These are phyloP conservation scores for Fusarium brevicatenulatum DNA, from an alignment of 2,329 filamentous ascomycete genomes.

Conservation along the genomic window DNA sequence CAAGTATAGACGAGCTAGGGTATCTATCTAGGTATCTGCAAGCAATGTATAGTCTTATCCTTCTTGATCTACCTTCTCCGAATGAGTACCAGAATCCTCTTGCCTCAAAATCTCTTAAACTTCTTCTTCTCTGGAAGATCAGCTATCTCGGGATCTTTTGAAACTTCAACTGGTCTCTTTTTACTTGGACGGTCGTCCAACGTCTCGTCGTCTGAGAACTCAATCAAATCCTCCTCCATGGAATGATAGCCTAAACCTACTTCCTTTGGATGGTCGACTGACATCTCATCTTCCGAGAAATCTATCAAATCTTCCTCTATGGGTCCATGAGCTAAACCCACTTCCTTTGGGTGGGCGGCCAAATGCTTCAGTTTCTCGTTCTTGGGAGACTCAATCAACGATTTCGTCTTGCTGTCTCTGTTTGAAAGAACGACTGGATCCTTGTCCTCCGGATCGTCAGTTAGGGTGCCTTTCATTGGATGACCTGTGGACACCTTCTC, in stretches of 20 bases:
- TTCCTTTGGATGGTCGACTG: background rate
- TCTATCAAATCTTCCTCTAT: background rate
- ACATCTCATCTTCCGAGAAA: background rate
- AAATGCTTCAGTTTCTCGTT: background rate
- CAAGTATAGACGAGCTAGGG: slow-evolving; percentile 14
- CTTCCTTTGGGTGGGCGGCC: background rate
- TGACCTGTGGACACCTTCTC: background rate
- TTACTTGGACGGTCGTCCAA: background rate
- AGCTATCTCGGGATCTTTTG: background rate
- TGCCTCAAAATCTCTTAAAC: background rate
- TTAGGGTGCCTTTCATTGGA: background rate
- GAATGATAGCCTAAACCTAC: background rate
- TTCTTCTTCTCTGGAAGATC: background rate
- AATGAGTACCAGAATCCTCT: background rate
- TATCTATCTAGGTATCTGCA: background rate
- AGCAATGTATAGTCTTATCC: background rate
- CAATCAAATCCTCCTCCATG: background rate
- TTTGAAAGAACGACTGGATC: background rate
- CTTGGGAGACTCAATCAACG: background rate
- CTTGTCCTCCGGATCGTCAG: background rate
- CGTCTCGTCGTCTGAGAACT: background rate
- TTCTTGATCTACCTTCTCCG: background rate
- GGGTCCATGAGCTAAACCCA: background rate
- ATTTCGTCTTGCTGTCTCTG: background rate
- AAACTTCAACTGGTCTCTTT: background rate